Percentiles rank a stretch among this genome's conserved stretches.
Conservation (phyloP, 2,329 filamentous ascomycete species). For the Alternaria conjuncta region DNA sequence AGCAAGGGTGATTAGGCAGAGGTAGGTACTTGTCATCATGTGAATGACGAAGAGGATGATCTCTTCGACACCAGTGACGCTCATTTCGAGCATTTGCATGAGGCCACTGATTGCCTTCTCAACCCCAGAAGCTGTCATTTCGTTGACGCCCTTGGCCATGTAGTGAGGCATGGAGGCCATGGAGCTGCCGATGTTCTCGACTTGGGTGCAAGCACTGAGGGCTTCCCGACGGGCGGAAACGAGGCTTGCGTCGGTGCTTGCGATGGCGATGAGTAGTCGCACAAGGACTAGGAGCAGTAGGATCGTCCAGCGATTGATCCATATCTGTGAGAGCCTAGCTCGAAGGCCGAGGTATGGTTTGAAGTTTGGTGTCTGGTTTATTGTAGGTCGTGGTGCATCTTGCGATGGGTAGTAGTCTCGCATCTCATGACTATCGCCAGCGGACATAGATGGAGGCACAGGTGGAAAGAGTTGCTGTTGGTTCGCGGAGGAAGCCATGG, state of each 20-base stretch:
- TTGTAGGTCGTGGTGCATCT: slow-evolving; percentile 62
- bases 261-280: slow-evolving; percentile 78
- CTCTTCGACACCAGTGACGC: slow-evolving; percentile 82
- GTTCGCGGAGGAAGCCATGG: slow-evolving; percentile 59
- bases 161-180: slow-evolving; percentile 99
- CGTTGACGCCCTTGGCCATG: slow-evolving; percentile 86
- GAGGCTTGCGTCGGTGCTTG: slow-evolving; percentile 75
- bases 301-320: slow-evolving; percentile 97
- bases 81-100: slow-evolving; percentile 77
- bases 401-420: slow-evolving; percentile 65
- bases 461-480: slow-evolving; percentile 62
- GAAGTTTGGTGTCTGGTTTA: slow-evolving; percentile 70
- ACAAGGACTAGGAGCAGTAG: slow-evolving; percentile 85
- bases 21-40: slow-evolving; percentile 86
- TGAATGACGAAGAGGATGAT: slow-evolving; percentile 93
- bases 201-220: slow-evolving; percentile 85
- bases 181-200: slow-evolving; percentile 89
- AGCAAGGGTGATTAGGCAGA: slow-evolving; percentile 85
- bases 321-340: slow-evolving; percentile 90
- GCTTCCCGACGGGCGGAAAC: slow-evolving; percentile 79
- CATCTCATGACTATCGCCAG: slow-evolving; percentile 65
- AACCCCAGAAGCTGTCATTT: slow-evolving; percentile 79
- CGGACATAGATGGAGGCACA: slow-evolving; percentile 64
- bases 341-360: slow-evolving; percentile 93
- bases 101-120: slow-evolving; percentile 81